Evolutionary conservation across 73 alveolate genomes (phyloP).

Genomic region (Paramecium biaurelia): DNA sequence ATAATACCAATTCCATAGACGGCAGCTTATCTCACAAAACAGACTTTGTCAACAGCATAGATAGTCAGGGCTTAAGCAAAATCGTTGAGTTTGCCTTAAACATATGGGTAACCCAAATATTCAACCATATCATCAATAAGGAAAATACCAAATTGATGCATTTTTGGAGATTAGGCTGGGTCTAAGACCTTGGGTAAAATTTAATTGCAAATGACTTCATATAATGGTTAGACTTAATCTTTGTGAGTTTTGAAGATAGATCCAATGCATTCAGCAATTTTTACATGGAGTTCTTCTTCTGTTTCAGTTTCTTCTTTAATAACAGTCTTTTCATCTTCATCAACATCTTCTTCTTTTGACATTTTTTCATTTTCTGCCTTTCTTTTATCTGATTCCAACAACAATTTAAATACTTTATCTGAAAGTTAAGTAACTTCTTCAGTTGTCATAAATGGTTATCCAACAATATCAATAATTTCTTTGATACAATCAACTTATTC

Average conservation of each 20-base stretch:
- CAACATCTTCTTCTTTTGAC: conserved; percentile 77
- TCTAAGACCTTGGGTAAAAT: conserved; percentile 68
- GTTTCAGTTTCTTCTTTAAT: conserved; percentile 77
- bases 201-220: conserved; percentile 28
- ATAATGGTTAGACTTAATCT: conserved; percentile 48
- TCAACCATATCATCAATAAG: conserved; percentile 96
- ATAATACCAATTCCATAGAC: conserved; percentile 94
- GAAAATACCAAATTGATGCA: conserved; percentile 91
- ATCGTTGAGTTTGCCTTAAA: conserved; percentile 70
- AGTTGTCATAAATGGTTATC: conserved; percentile 57
- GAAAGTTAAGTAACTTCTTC: conserved; percentile 64
- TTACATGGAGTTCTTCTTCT: conserved; percentile 82
- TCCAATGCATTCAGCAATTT: conserved; percentile 86
- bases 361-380: conserved; percentile 73
- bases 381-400: conserved; percentile 75
- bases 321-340: conserved; percentile 73
- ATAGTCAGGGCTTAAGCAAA: conserved; percentile 73
- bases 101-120: conserved; percentile 84
- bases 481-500: conserved; percentile 73
- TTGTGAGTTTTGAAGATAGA: conserved; percentile 85
- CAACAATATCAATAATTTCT: conserved; percentile 64
- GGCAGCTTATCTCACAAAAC: conserved; percentile 96
- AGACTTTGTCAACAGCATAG: conserved; percentile 74
- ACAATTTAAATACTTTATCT: conserved; percentile 65
- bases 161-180: conserved; percentile 57